Percentiles rank a stretch among this genome's conserved stretches.
These are phyloP conservation scores for Persicaria maculosa DNA, from an alignment of 148 eudicot genomes.

Conservation along the genomic window DNA sequence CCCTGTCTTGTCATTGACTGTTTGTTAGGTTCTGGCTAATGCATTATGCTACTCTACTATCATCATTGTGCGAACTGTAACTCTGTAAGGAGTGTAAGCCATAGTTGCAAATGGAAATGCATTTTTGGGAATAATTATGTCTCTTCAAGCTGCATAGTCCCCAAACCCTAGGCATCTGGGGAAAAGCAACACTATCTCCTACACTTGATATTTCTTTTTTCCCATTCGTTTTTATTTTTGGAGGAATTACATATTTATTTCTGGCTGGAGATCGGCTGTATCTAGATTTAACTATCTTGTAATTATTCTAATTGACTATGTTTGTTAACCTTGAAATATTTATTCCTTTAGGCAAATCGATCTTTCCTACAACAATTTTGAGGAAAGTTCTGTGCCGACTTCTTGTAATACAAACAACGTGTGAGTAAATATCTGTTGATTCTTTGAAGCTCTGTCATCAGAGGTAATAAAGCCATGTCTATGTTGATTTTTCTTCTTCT, in stretches of 20 bases:
- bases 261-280: neutral
- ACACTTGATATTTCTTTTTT: too few species aligned
- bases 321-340: conserved; percentile 6
- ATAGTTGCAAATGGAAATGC: too few species aligned
- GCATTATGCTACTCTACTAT: too few species aligned
- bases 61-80: too few species aligned
- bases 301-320: neutral
- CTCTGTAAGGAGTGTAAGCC: too few species aligned
- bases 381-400: conserved; percentile 21
- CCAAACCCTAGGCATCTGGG: too few species aligned
- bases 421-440: conserved; percentile 24
- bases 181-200: too few species aligned
- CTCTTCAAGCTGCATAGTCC: too few species aligned
- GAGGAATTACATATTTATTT: neutral
- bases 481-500: neutral
- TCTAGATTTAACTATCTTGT: neutral
- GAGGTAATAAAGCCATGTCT: neutral
- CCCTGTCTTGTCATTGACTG: too few species aligned
- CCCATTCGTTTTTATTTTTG: too few species aligned
- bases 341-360: conserved; percentile 34
- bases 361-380: conserved; percentile 60
- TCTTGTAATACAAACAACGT: conserved; percentile 28
- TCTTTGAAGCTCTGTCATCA: neutral
- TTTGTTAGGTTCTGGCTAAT: too few species aligned
- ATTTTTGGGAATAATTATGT: too few species aligned